Evolutionary conservation across 2,329 filamentous ascomycete species (phyloP).

Genomic region (Helotiales sp.): DNA sequence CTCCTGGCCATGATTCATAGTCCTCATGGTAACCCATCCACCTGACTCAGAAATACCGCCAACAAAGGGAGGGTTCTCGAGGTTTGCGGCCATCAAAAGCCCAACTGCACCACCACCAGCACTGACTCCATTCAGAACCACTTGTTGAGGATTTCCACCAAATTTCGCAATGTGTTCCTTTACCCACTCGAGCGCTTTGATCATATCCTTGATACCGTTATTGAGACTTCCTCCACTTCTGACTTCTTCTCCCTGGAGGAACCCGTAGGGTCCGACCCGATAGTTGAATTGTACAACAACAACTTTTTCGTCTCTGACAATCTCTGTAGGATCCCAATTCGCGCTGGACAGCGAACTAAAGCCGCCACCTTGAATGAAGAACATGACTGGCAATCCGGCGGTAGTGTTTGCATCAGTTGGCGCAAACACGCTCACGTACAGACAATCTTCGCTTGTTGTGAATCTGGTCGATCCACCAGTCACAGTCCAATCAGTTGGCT

Average conservation of each 20-base stretch:
- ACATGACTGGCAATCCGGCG: slow-evolving; percentile 60
- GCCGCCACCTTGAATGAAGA: slow-evolving; percentile 63
- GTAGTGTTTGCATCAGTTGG: slow-evolving; percentile 54
- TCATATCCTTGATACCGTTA: slow-evolving; percentile 72
- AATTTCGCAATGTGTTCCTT: slow-evolving; percentile 69
- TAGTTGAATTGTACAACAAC: slow-evolving; percentile 78
- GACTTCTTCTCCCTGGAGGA: slow-evolving; percentile 65
- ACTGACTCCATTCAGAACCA: slow-evolving; percentile 60
- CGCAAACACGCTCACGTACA: slow-evolving; percentile 69
- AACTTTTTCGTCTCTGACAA: slow-evolving; percentile 62
- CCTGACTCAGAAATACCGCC: slow-evolving; percentile 56
- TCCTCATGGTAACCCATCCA: slow-evolving; percentile 56
- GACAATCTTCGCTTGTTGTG: slow-evolving; percentile 64
- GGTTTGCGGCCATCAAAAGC: slow-evolving; percentile 63
- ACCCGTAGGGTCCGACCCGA: slow-evolving; percentile 75
- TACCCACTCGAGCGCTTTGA: slow-evolving; percentile 72
- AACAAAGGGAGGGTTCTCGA: slow-evolving; percentile 55
- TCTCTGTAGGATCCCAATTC: slow-evolving; percentile 63
- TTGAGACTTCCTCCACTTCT: slow-evolving; percentile 59
- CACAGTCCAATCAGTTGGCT: slow-evolving; percentile 26
- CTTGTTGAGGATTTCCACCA: slow-evolving; percentile 70
- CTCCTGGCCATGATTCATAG: slow-evolving; percentile 53
- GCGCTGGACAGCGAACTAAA: slow-evolving; percentile 56
- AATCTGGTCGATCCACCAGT: slow-evolving; percentile 26
- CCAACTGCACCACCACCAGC: slow-evolving; percentile 69